Conservation (phyloP, 495 filamentous ascomycete species). For the Penicillium lividum region DNA sequence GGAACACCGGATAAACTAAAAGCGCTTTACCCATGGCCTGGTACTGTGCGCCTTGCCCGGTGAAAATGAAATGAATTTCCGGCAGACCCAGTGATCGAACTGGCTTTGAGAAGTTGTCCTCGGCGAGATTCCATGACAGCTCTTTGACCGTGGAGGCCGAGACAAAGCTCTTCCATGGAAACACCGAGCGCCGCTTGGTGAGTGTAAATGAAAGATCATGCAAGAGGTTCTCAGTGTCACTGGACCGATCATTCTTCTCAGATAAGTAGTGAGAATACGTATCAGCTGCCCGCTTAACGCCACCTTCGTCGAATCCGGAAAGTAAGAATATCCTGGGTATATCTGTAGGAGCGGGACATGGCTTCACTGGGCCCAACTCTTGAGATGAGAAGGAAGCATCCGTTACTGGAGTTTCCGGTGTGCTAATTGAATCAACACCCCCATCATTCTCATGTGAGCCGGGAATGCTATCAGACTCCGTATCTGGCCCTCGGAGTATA, state of each 20-base stretch:
- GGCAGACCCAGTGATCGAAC: constrained; percentile 14
- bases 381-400: constrained; percentile 13
- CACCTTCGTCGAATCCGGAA: constrained; percentile 34
- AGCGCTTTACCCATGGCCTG: constrained; percentile 37
- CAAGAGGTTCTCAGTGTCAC: constrained; percentile 14
- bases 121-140: constrained; percentile 22
- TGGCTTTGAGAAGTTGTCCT: constrained; percentile 19
- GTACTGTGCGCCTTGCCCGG: constrained; percentile 50
- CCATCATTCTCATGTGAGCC: constrained; percentile 16
- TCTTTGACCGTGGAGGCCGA: constrained; percentile 25
- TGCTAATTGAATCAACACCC: neutral
- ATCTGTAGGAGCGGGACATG: constrained; percentile 9
- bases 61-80: constrained; percentile 34
- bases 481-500: neutral
- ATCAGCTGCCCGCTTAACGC: constrained; percentile 29
- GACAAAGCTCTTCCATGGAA: constrained; percentile 30
- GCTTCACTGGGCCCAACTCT: neutral
- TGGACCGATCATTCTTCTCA: constrained; percentile 7
- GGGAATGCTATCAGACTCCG: neutral
- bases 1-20: constrained; percentile 32
- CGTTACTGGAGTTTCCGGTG: constrained; percentile 16
- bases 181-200: constrained; percentile 22
- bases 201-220: constrained; percentile 30
- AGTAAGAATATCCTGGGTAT: constrained; percentile 26
- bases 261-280: constrained; percentile 20